phyloP scores from a whole-genome alignment of 2,329 filamentous ascomycete species.

The Cladosporium sp. region DNA sequence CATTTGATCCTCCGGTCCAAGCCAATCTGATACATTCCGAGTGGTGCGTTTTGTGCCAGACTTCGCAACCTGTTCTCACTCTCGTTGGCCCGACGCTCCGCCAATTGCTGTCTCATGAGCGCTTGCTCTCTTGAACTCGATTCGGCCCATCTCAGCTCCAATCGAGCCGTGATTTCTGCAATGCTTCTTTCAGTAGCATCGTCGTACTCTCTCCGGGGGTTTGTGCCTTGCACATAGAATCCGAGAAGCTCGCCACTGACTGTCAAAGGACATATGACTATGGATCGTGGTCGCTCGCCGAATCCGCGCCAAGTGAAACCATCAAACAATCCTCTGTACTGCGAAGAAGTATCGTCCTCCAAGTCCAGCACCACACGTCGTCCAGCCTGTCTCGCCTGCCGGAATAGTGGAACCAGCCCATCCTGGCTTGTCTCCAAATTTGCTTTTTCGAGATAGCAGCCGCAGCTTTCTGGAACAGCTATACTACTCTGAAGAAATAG shows the following conservation, averaged over 20 bases:
- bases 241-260: slow-evolving; percentile 25
- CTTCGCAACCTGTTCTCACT: slow-evolving; percentile 42
- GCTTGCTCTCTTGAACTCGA: slow-evolving; percentile 24
- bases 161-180: slow-evolving; percentile 22
- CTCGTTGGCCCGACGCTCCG: slow-evolving; percentile 25
- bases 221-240: slow-evolving; percentile 30
- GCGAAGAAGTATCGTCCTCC: neutral
- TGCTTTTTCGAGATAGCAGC: neutral
- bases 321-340: slow-evolving; percentile 21
- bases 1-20: slow-evolving; percentile 40
- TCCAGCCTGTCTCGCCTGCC: neutral
- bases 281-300: slow-evolving; percentile 24
- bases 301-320: slow-evolving; percentile 30
- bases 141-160: slow-evolving; percentile 27
- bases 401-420: neutral
- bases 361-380: neutral
- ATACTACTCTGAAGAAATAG: slow-evolving; percentile 23
- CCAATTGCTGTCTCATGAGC: slow-evolving; percentile 19
- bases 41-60: slow-evolving; percentile 43
- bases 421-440: neutral
- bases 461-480: slow-evolving; percentile 24
- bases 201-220: slow-evolving; percentile 30
- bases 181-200: slow-evolving; percentile 21
- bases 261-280: slow-evolving; percentile 24
- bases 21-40: slow-evolving; percentile 42